These are phyloP conservation scores for Puccinia horiana DNA, from an alignment of 1,284 basidiomycete species.

Conservation along the genomic window DNA sequence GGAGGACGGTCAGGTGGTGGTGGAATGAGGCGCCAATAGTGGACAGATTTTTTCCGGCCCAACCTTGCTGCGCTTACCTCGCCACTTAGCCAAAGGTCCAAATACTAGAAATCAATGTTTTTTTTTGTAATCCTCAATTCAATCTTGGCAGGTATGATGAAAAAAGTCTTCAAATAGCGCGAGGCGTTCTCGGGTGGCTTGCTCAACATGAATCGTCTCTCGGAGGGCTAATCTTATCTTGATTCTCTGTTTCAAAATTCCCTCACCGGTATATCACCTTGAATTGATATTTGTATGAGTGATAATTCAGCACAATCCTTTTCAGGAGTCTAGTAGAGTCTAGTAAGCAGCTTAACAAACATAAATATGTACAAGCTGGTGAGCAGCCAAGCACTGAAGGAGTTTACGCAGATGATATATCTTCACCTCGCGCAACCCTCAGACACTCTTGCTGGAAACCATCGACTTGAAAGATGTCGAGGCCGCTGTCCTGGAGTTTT, in stretches of 20 bases:
- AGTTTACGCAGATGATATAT: not conserved
- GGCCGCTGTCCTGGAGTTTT: constrained; percentile 72
- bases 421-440: constrained; percentile 63
- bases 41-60: not conserved
- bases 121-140: constrained; percentile 4
- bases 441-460: constrained; percentile 73
- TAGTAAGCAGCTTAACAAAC: too few relatives aligned
- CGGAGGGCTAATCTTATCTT: not conserved
- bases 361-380: too few relatives aligned
- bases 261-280: not conserved
- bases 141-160: not conserved
- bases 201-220: not conserved
- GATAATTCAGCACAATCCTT: too few relatives aligned
- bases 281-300: not conserved
- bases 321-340: too few relatives aligned
- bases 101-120: not conserved
- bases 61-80: not conserved
- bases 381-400: too few relatives aligned
- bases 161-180: not conserved
- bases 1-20: constrained; percentile 29
- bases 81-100: not conserved
- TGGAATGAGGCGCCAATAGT: constrained; percentile 32
- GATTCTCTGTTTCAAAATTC: not conserved
- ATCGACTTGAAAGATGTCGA: constrained; percentile 73
- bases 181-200: not conserved